Percentiles rank a stretch among this genome's conserved stretches.
Evolutionary conservation across 257 asterid species (phyloP).

Genomic region (Anisodus acutangulus): DNA sequence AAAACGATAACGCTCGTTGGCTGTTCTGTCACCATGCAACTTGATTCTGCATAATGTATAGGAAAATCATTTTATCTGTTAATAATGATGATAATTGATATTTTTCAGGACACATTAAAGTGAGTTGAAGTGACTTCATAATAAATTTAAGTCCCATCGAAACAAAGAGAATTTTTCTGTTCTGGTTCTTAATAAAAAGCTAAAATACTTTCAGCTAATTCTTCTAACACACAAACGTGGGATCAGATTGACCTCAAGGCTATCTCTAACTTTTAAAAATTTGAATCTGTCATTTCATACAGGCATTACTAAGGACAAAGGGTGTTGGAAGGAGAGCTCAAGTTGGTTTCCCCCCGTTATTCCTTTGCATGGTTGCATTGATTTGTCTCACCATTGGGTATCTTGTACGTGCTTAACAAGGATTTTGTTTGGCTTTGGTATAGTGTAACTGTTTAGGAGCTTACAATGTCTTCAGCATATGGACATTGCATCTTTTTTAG

Average conservation of each 20-base stretch:
- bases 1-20: background rate
- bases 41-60: background rate
- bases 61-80: background rate
- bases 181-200: background rate
- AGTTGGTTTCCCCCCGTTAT: constrained; percentile 53
- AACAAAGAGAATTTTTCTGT: background rate
- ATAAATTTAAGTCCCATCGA: background rate
- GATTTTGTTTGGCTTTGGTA: constrained; percentile 12
- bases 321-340: constrained; percentile 38
- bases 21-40: constrained; percentile 23
- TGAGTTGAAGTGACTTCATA: background rate
- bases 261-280: background rate
- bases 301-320: constrained; percentile 44
- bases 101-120: background rate
- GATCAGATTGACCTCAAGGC: constrained; percentile 16
- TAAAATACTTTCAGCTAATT: background rate
- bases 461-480: constrained; percentile 27
- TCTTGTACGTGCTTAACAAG: constrained; percentile 35
- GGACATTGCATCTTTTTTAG: background rate
- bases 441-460: constrained; percentile 9
- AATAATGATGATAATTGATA: background rate
- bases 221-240: background rate
- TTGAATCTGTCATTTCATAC: constrained; percentile 17
- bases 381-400: constrained; percentile 47
- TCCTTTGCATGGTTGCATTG: constrained; percentile 49